Percentiles rank a stretch among this genome's conserved stretches.
Conservation (phyloP, 116 monocot species). For the Papilionanthe hybrid region DNA sequence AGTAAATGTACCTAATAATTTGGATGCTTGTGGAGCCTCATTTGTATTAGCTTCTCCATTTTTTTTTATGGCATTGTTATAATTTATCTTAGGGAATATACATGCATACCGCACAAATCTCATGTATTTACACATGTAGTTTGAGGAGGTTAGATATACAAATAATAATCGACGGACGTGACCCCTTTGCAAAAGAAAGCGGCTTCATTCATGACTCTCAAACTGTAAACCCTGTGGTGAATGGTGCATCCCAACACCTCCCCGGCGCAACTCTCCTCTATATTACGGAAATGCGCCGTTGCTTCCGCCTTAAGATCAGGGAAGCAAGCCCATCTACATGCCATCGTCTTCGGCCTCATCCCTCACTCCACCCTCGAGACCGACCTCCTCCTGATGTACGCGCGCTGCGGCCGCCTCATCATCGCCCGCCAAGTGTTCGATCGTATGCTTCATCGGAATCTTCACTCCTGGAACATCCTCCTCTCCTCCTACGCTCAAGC, state of each 20-base stretch:
- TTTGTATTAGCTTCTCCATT: no score
- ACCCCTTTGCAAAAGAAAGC: no score
- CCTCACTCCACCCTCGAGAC: conserved; percentile 50
- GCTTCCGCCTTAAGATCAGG: conserved; percentile 16
- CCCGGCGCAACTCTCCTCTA: conserved; percentile 24
- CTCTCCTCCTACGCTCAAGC: conserved; percentile 36
- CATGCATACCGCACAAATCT: no score
- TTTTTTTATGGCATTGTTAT: no score
- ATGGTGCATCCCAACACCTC: conserved; percentile 4
- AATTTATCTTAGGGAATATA: no score
- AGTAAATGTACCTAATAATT: no score
- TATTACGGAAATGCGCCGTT: conserved; percentile 23
- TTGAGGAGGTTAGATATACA: no score
- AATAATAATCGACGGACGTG: no score
- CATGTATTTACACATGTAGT: no score
- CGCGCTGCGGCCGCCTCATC: conserved; percentile 20
- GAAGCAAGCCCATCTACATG: conserved; percentile 38
- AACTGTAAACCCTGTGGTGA: neutral
- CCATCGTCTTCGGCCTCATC: conserved; percentile 22
- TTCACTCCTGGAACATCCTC: conserved; percentile 67
- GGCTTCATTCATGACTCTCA: neutral
- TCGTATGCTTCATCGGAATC: conserved; percentile 33
- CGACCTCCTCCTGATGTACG: conserved; percentile 56
- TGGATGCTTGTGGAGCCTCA: no score
- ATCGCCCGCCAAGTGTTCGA: conserved; percentile 47